phyloP scores from a whole-genome alignment of 805 yeast species.

The Lipomyces japonicus region DNA sequence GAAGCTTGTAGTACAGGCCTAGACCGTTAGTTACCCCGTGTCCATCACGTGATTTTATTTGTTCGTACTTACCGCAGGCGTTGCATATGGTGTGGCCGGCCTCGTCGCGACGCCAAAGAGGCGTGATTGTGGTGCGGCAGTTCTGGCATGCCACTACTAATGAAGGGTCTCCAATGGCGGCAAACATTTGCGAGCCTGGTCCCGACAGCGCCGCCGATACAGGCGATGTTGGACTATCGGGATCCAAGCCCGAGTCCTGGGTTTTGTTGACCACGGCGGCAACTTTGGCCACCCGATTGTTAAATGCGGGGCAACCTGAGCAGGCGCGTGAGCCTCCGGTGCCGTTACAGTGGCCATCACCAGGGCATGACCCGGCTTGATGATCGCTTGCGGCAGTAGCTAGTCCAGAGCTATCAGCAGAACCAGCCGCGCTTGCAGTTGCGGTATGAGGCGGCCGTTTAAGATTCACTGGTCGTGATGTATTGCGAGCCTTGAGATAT shows the following conservation, averaged over 20 bases:
- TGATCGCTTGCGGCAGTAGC: constrained; percentile 4
- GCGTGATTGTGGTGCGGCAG: constrained; percentile 81
- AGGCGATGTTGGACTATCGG: not conserved
- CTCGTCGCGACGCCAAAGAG: constrained; percentile 81
- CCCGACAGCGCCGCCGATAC: not conserved
- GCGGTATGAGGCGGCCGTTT: constrained; percentile 44
- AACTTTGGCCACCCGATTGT: constrained; percentile 49
- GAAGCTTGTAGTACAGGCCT: constrained; percentile 62
- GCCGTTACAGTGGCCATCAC: constrained; percentile 80
- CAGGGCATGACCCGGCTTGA: constrained; percentile 56
- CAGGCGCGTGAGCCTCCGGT: constrained; percentile 82
- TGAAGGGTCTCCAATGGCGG: not conserved
- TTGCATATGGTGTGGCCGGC: constrained; percentile 80
- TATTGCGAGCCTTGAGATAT: constrained; percentile 56
- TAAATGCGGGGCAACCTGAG: constrained; percentile 77
- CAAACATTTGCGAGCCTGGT: not conserved
- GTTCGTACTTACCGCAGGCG: constrained; percentile 59
- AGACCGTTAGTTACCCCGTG: constrained; percentile 4
- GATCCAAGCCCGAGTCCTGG: not conserved
- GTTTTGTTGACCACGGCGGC: constrained; percentile 1
- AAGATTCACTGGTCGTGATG: constrained; percentile 62
- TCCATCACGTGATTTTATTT: not conserved
- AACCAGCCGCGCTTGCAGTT: not conserved
- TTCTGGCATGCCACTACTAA: constrained; percentile 75
- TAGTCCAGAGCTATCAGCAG: constrained; percentile 8